Conservation (phyloP, 2,329 filamentous ascomycete genomes). For the Thelonectria olida region DNA sequence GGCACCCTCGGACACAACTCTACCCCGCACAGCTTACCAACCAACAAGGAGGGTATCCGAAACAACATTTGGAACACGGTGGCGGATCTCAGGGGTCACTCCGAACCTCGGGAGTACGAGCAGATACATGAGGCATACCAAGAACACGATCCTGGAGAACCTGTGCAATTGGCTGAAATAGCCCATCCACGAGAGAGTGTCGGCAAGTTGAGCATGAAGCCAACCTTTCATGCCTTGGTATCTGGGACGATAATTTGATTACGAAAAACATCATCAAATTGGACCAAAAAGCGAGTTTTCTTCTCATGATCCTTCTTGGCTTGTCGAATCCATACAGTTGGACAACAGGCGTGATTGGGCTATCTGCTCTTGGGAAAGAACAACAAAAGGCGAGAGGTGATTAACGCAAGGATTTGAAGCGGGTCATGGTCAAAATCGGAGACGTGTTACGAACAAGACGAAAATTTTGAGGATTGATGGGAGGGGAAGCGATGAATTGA, state of each 20-base stretch:
- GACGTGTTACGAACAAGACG: conserved; percentile 15
- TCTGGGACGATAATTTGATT: conserved; percentile 9
- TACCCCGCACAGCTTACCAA: not conserved
- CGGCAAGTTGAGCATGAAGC: conserved; percentile 1
- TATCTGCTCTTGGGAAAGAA: conserved; percentile 5
- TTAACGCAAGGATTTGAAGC: conserved; percentile 8
- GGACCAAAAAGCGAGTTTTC: not conserved
- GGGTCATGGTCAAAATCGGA: not conserved
- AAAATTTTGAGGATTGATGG: conserved; percentile 30
- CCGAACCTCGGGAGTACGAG: not conserved
- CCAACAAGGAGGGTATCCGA: not conserved
- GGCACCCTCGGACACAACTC: not conserved
- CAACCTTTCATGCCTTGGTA: not conserved
- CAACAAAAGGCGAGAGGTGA: conserved; percentile 9
- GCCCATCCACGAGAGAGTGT: not conserved
- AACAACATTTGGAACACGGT: not conserved
- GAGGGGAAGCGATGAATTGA: conserved; percentile 34
- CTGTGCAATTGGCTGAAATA: not conserved
- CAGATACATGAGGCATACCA: not conserved
- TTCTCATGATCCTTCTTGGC: not conserved
- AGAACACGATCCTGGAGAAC: not conserved
- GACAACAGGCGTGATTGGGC: not conserved
- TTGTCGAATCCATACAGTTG: not conserved
- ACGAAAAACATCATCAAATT: too few species aligned
- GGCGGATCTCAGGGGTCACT: not conserved